These are phyloP conservation scores for Paradendryphiella salina DNA, from an alignment of 2,329 filamentous ascomycete species.

Conservation along the genomic window DNA sequence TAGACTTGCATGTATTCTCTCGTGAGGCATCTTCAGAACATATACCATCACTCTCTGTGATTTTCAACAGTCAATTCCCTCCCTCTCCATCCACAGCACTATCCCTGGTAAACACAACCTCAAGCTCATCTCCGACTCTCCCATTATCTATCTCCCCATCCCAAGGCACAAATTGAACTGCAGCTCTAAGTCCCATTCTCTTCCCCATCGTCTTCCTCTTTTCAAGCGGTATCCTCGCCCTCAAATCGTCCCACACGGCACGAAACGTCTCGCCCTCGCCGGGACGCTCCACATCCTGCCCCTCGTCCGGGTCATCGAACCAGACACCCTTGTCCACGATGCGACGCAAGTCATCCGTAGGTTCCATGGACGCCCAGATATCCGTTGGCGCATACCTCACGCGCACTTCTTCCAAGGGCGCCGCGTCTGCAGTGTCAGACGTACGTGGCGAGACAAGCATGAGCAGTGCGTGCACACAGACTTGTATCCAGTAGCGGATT, in stretches of 20 bases:
- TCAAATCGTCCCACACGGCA: conserved; percentile 30
- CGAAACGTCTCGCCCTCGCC: conserved; percentile 41
- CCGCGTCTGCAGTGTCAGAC: background rate
- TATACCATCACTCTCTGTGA: background rate
- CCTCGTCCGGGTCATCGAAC: conserved; percentile 28
- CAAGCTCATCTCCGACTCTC: conserved; percentile 41
- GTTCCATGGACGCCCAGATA: conserved; percentile 44
- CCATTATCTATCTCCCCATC: conserved; percentile 37
- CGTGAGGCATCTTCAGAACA: too few species aligned
- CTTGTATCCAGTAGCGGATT: conserved; percentile 42
- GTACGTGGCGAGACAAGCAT: conserved; percentile 21
- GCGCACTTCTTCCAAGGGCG: conserved; percentile 25
- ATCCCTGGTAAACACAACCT: conserved; percentile 35
- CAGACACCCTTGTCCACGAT: conserved; percentile 36
- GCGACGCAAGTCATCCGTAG: conserved; percentile 32
- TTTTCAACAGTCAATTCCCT: background rate
- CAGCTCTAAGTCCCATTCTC: conserved; percentile 19
- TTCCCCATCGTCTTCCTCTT: conserved; percentile 7
- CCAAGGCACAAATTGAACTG: conserved; percentile 35
- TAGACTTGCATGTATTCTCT: too few species aligned
- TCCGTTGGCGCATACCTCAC: conserved; percentile 42
- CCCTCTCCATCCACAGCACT: background rate
- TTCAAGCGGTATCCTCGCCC: conserved; percentile 15
- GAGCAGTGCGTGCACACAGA: conserved; percentile 35
- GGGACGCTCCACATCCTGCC: conserved; percentile 22